These are phyloP conservation scores for Thuidium tamariscinum DNA, from an alignment of 225 moss, liverwort and hornwort genomes.

Conservation along the genomic window DNA sequence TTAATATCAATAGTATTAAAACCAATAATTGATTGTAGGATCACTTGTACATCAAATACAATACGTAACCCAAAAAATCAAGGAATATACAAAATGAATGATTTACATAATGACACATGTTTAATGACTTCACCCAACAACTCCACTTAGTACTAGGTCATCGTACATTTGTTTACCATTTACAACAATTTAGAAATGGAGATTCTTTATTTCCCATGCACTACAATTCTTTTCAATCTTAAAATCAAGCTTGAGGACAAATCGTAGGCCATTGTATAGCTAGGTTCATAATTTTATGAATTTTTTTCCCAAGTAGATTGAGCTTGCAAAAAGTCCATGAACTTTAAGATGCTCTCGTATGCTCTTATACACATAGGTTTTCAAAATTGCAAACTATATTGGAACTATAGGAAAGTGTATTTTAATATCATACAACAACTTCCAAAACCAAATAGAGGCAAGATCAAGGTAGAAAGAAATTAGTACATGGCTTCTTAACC, in stretches of 20 bases:
- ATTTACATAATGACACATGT: background rate
- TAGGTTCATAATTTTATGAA: background rate
- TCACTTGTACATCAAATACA: background rate
- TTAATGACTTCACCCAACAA: background rate
- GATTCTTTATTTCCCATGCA: background rate
- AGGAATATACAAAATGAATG: fast-evolving
- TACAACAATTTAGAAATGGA: background rate
- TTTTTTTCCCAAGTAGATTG: background rate
- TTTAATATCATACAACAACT: background rate
- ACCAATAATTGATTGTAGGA: background rate
- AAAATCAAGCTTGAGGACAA: background rate
- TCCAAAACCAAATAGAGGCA: background rate
- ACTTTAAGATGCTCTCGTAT: background rate
- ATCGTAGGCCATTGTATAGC: background rate
- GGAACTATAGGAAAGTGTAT: background rate
- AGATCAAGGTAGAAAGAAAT: background rate
- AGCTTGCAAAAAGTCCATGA: background rate
- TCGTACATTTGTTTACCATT: background rate
- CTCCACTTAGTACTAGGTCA: background rate
- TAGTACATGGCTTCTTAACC: too few relatives aligned
- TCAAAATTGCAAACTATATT: background rate
- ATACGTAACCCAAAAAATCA: background rate
- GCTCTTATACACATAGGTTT: background rate
- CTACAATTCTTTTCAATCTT: background rate
- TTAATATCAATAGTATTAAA: background rate